Evolutionary conservation across 176 grass and related monocot genomes (phyloP), one percentile per base, ranked within the genome.

Genomic region (Carex littledalei): DNA sequence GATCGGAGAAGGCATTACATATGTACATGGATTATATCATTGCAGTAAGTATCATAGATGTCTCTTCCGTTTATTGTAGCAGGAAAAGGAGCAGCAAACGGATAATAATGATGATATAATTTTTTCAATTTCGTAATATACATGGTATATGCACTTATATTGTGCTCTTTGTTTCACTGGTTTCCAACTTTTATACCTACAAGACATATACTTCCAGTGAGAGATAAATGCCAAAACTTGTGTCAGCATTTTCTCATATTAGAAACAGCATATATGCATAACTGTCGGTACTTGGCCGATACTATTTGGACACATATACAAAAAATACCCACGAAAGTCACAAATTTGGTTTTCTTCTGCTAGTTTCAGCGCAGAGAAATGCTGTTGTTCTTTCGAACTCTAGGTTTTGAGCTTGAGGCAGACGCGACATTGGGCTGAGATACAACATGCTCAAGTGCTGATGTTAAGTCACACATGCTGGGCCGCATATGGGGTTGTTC

Each of bases 401-500:
- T 54, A 26, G 53, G 5, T 82, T 55, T 82, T 8, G 32, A 16
- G 9, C 18, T 65, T 15, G 79, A 22, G 79, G 41, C 41, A 32
- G 58, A 21, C 3, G 63, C 14, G 17, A 31, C 43, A 45, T 69
- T 88, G 5, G 87, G 89, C 65, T 91, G 92, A n/a, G 86, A 67
- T 2, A 67, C 87, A 2, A 94, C 86, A 74, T 94, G 87, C 26
- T 90, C 87, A 29, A 91, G 67, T 22, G 92, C 87, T 18, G 55
- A 62, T 9, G 84, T 85, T n/a, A 88, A 87, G 10, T 91, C 89
- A 1, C 12, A 71, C 92, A 91, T 94, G 58, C 83, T 82, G 16
- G 92, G 87, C 7, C 89, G 74, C 39, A 88, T 72, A 47, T 90
- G 83, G 22, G 92, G 89, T 82, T 91, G 79, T 59, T 94, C 84